These are phyloP conservation scores for Globisporangium cylindrosporum DNA, from an alignment of 352 stramenopile species.

Conservation along the genomic window DNA sequence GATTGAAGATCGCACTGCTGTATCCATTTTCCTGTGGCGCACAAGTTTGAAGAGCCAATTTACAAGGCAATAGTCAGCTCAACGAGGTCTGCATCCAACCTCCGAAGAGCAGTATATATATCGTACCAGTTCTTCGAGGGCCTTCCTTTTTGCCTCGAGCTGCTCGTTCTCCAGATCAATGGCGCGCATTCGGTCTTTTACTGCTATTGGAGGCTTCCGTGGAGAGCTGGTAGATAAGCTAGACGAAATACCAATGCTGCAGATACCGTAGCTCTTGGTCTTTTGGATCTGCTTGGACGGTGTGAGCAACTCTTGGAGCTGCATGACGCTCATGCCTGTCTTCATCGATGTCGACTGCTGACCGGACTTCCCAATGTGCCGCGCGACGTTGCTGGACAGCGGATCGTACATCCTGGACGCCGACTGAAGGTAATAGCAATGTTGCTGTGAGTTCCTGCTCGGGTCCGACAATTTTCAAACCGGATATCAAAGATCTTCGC, in stretches of 20 bases:
- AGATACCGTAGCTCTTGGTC: constrained; percentile 5
- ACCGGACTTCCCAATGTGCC: constrained; percentile 18
- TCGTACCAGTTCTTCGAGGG: constrained; percentile 5
- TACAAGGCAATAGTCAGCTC: not conserved
- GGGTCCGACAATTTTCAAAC: not conserved
- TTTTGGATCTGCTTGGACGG: constrained; percentile 27
- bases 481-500: not conserved
- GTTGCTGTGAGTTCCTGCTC: not conserved
- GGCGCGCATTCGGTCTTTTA: constrained; percentile 11
- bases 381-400: constrained; percentile 32
- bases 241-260: not conserved
- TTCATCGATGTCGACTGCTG: constrained; percentile 30
- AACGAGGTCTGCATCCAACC: not conserved
- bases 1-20: constrained; percentile 52
- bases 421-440: constrained; percentile 31
- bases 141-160: constrained; percentile 9
- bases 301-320: constrained; percentile 51
- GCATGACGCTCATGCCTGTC: constrained; percentile 69
- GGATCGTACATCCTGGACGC: constrained; percentile 72
- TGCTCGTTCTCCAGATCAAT: constrained; percentile 16
- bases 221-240: not conserved
- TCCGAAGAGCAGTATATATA: not conserved
- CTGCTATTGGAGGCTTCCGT: not conserved
- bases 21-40: constrained; percentile 40
- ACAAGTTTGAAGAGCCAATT: not conserved